Percentiles rank a stretch among this genome's conserved stretches.
phyloP scores from a whole-genome alignment of 345 rosid species.

The Rubroshorea leprosula region DNA sequence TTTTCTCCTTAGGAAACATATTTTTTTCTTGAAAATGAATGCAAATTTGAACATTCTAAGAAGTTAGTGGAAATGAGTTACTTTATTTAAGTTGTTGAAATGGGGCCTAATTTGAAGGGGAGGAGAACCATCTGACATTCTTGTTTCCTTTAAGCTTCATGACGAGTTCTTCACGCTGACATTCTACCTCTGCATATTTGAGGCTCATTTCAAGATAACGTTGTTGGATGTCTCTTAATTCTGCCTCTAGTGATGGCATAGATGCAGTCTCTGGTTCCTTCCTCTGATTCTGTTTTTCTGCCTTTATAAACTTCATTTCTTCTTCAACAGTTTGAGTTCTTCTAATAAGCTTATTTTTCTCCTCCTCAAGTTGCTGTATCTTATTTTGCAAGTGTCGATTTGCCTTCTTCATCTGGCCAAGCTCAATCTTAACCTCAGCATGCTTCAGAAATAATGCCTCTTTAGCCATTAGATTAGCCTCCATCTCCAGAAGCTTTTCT shows the following conservation, averaged over 20 bases:
- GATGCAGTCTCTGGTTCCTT: too few relatives aligned
- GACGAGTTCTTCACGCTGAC: constrained; percentile 52
- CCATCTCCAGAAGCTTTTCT: constrained; percentile 35
- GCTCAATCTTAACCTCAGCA: constrained; percentile 32
- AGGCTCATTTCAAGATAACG: constrained; percentile 56
- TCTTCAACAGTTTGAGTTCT: constrained; percentile 35
- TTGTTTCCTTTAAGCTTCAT: constrained; percentile 47
- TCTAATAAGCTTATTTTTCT: constrained; percentile 24
- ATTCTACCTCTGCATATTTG: constrained; percentile 55
- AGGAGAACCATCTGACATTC: constrained; percentile 34
- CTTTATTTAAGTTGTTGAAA: too few relatives aligned
- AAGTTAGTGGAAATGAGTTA: too few relatives aligned
- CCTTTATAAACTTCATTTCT: constrained; percentile 30
- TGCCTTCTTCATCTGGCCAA: constrained; percentile 29
- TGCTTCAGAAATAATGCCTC: constrained; percentile 24
- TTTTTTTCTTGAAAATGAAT: too few relatives aligned
- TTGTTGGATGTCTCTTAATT: constrained; percentile 46
- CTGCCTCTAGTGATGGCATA: constrained; percentile 44
- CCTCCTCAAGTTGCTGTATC: constrained; percentile 39
- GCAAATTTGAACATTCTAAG: too few relatives aligned
- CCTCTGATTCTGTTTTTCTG: too few relatives aligned
- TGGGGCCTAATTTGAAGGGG: neutral
- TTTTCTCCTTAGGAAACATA: too few relatives aligned
- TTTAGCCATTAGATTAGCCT: constrained; percentile 24
- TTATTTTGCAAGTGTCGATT: constrained; percentile 36